Evolutionary conservation across 176 grass and related monocot genomes (phyloP).

Genomic region (Zoysia pacifica): DNA sequence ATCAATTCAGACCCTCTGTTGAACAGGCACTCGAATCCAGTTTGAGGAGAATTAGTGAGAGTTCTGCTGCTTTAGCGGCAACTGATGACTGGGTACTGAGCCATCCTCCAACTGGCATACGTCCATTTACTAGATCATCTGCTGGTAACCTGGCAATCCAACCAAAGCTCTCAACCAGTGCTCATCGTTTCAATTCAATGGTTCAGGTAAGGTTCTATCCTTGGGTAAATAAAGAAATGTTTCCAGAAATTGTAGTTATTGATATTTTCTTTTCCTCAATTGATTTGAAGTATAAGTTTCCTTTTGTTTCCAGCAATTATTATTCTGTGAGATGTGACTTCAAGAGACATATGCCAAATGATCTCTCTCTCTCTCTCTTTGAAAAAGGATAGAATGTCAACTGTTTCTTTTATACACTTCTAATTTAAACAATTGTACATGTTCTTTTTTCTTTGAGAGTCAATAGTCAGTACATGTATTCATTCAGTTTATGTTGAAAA

Average conservation of each 20-base stretch:
- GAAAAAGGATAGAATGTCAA: neutral
- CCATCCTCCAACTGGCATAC: constrained; percentile 66
- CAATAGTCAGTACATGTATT: neutral
- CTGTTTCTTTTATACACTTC: neutral
- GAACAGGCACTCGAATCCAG: constrained; percentile 84
- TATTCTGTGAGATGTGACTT: neutral
- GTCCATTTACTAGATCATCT: constrained; percentile 61
- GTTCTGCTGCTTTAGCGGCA: constrained; percentile 81
- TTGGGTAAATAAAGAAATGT: constrained; percentile 10
- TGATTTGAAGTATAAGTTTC: neutral
- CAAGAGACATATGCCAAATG: constrained; percentile 2
- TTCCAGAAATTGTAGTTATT: constrained; percentile 29
- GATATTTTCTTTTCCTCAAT: neutral
- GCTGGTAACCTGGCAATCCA: constrained; percentile 51
- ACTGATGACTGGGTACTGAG: constrained; percentile 86
- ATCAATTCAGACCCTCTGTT: constrained; percentile 80
- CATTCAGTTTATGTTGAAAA: neutral
- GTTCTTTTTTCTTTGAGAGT: constrained; percentile 18
- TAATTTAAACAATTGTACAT: neutral
- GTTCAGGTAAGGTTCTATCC: constrained; percentile 70
- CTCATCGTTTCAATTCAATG: constrained; percentile 89
- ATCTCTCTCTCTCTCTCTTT: neutral
- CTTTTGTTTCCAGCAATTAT: neutral
- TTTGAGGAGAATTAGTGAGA: constrained; percentile 93
- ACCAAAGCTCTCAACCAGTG: constrained; percentile 88